Conservation (phyloP, 176 grass and related monocot genomes). For the Melocanna baccifera region DNA sequence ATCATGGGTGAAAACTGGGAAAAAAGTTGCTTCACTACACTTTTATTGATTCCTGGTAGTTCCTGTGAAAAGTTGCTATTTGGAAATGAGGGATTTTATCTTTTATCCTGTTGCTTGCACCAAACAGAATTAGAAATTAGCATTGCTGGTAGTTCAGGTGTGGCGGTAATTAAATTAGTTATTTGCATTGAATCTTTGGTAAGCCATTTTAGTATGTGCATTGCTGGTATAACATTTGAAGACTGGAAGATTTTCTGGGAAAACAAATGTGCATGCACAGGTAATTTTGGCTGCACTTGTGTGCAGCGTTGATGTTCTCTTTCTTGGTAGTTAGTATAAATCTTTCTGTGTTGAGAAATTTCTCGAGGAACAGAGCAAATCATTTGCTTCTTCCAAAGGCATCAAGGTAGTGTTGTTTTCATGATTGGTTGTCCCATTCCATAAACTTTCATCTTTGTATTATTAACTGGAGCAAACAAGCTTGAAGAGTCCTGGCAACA, state of each 20-base stretch:
- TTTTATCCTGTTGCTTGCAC: conserved; percentile 17
- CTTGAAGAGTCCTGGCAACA: conserved; percentile 14
- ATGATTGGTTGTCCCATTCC: conserved; percentile 14
- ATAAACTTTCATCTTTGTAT: not conserved
- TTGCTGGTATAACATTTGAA: conserved; percentile 22
- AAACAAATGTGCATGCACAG: conserved; percentile 24
- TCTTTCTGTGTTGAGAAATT: not conserved
- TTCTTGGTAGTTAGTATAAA: not conserved
- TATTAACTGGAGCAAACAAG: conserved; percentile 17
- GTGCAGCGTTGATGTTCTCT: conserved; percentile 12
- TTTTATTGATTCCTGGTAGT: not conserved
- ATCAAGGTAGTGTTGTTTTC: conserved; percentile 24
- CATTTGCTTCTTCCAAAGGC: conserved; percentile 6
- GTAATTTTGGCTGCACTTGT: conserved; percentile 32
- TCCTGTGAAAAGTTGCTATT: not conserved
- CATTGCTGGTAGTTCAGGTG: not conserved
- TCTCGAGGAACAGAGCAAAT: not conserved
- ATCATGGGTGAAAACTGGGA: not conserved
- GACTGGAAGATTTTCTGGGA: conserved; percentile 1
- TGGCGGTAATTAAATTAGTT: conserved; percentile 14
- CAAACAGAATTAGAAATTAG: conserved; percentile 3
- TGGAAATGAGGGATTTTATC: not conserved
- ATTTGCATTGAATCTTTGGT: conserved; percentile 1
- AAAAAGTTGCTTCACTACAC: not conserved
- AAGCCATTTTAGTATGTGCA: conserved; percentile 12